Percentiles rank a stretch among this genome's conserved stretches.
phyloP scores from a whole-genome alignment of 495 filamentous ascomycete genomes.

The Chlorociboria aeruginascens region DNA sequence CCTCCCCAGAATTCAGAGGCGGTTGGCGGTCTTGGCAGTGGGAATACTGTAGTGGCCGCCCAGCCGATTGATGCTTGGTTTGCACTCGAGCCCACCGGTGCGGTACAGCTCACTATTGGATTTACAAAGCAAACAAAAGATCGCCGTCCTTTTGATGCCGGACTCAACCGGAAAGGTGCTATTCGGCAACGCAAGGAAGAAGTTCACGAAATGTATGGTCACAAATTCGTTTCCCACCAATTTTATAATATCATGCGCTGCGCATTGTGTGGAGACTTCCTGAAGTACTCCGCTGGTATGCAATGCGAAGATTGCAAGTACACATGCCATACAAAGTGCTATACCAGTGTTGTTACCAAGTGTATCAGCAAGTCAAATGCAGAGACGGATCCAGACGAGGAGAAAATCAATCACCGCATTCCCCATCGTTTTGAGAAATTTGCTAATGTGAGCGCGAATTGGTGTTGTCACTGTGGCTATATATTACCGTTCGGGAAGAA shows the following conservation, averaged over 20 bases:
- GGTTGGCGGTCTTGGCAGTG: neutral
- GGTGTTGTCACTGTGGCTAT: slow-evolving; percentile 99
- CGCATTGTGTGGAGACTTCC: slow-evolving; percentile 92
- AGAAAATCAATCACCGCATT: slow-evolving; percentile 98
- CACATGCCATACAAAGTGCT: slow-evolving; percentile 96
- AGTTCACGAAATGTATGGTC: slow-evolving; percentile 93
- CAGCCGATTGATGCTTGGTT: slow-evolving; percentile 91
- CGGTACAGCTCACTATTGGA: slow-evolving; percentile 75
- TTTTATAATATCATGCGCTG: slow-evolving; percentile 99
- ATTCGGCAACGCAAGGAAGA: slow-evolving; percentile 96
- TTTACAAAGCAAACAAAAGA: slow-evolving; percentile 59
- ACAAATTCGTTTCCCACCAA: slow-evolving; percentile 95
- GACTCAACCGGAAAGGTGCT: slow-evolving; percentile 88
- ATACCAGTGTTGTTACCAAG: slow-evolving; percentile 94
- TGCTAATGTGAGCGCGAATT: slow-evolving; percentile 94
- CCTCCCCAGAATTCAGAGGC: slow-evolving; percentile 15
- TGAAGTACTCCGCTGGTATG: slow-evolving; percentile 98
- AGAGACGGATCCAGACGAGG: slow-evolving; percentile 94
- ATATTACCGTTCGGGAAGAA: slow-evolving; percentile 94
- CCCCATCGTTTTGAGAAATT: slow-evolving; percentile 92
- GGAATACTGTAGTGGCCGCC: slow-evolving; percentile 31
- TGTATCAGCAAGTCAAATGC: slow-evolving; percentile 99
- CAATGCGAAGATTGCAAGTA: slow-evolving; percentile 99
- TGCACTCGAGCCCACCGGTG: slow-evolving; percentile 84
- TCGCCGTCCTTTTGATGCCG: slow-evolving; percentile 62